A percentile compares a stretch with the other conserved stretches of the same genome.
phyloP scores from a whole-genome alignment of 352 stramenopile species.

The Pythium dissimile region DNA sequence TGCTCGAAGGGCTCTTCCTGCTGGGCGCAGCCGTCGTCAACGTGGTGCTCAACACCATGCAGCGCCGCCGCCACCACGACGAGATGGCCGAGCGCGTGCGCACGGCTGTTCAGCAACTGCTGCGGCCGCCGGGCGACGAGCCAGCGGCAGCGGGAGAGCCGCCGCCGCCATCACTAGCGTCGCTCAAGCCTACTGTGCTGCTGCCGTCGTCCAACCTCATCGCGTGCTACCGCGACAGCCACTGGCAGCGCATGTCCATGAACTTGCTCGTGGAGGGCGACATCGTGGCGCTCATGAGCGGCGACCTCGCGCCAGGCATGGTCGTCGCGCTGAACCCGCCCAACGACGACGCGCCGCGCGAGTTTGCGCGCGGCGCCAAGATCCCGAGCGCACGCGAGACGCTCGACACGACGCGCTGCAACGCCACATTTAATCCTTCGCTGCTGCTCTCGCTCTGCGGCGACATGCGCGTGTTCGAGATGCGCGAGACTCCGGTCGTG shows the following conservation, averaged over 20 bases:
- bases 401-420: slow-evolving; percentile 56
- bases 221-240: slow-evolving; percentile 71
- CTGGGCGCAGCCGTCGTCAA: slow-evolving; percentile 54
- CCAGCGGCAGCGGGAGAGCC: not conserved
- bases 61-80: slow-evolving; percentile 67
- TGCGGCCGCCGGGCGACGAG: slow-evolving; percentile 3
- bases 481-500: slow-evolving; percentile 80
- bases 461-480: slow-evolving; percentile 84
- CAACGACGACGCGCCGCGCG: not conserved
- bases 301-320: slow-evolving; percentile 68
- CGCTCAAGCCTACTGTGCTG: slow-evolving; percentile 41
- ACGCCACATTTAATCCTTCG: slow-evolving; percentile 72
- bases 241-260: slow-evolving; percentile 82
- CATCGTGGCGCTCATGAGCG: slow-evolving; percentile 79
- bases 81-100: slow-evolving; percentile 78
- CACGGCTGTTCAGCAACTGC: slow-evolving; percentile 61
- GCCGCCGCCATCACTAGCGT: not conserved
- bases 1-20: slow-evolving; percentile 60
- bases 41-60: slow-evolving; percentile 53
- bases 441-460: slow-evolving; percentile 77
- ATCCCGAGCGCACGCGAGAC: slow-evolving; percentile 39
- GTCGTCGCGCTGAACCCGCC: slow-evolving; percentile 40
- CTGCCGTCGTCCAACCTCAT: slow-evolving; percentile 78
- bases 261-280: slow-evolving; percentile 82
- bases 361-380: slow-evolving; percentile 55